These are phyloP conservation scores for Lipomyces starkeyi DNA, from an alignment of 805 yeast species.

Conservation along the genomic window DNA sequence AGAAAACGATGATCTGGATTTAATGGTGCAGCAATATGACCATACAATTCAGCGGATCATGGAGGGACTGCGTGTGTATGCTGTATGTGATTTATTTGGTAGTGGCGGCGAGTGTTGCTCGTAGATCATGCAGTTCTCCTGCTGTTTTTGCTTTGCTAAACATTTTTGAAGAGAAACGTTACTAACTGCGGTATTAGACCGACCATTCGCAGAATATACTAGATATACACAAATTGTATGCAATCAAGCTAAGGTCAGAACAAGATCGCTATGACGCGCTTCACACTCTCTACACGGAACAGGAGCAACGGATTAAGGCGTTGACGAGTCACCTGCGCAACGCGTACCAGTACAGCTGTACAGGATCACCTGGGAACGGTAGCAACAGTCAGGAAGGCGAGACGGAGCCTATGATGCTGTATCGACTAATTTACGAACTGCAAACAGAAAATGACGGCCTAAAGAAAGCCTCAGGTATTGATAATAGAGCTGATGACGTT, in stretches of 20 bases:
- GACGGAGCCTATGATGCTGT: constrained; percentile 1
- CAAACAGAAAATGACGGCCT: constrained; percentile 29
- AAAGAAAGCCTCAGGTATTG: constrained; percentile 8
- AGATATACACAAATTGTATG: constrained; percentile 25
- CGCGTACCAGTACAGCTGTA: constrained; percentile 16
- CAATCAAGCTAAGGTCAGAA: constrained; percentile 20
- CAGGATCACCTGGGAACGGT: constrained; percentile 5
- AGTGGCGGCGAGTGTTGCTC: background rate
- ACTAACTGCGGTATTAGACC: background rate
- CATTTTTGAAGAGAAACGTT: background rate
- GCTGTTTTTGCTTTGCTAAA: background rate
- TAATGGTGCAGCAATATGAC: constrained; percentile 32
- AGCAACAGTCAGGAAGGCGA: background rate
- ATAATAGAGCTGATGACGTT: background rate
- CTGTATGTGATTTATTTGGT: constrained; percentile 13
- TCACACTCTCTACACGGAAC: constrained; percentile 17
- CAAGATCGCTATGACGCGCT: constrained; percentile 22
- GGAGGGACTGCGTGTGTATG: constrained; percentile 28
- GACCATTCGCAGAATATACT: constrained; percentile 11
- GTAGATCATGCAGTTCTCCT: background rate
- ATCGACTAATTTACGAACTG: constrained; percentile 16
- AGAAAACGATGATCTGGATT: constrained; percentile 34
- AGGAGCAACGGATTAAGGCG: constrained; percentile 20
- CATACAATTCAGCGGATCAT: constrained; percentile 31
- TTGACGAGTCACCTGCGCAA: constrained; percentile 21